Evolutionary conservation across 768 basidiomycete genomes (phyloP), one percentile per base, ranked within the genome.

Genomic region (Trametes coccinea): DNA sequence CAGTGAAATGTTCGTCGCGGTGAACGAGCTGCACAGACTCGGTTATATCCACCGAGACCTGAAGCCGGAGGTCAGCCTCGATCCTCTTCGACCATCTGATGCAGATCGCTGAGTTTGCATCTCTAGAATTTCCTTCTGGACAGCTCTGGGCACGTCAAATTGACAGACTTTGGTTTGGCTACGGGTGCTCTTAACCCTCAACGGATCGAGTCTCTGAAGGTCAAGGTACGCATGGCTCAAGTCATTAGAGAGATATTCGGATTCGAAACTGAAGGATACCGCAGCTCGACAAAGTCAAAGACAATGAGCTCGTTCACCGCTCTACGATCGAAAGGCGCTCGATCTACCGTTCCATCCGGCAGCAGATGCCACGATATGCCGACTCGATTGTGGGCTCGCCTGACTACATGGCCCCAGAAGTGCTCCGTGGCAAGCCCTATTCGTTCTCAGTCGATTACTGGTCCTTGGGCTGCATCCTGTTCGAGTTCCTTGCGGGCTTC

Each of bases 11-110:
- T 98, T 98, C 71, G 88, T 87, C 22, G 89, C 87, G 4, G 95
- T 98, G 46, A 90, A 86, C 60, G 96, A 98, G 72, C 79, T 98
- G 37, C 97, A 99, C 76, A 95, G 95, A 72, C 84, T 99, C 3
- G 97, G 97, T 0, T 99, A 99, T 72, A 95, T 99, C 59, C 97
- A 98, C 77, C 92, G 96, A 60, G 96, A 98, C 77, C 79, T 98
- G 52, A 98, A 98, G 75, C 96, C 96, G 2, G 96, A 98, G 85
- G 95, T 95, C 60, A 22, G 22, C 22, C 22, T 22, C 22, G 22
- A 22, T 22, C 22, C 22, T 53, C 81, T 71, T 14, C 16, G 22
- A 27, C 27, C n/a, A 31, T 49, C 4, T 49, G 1, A 14, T 8
- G 10, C 8, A 16, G 11, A 10, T 3, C 1, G 27, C 22, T 49